These are phyloP conservation scores for Benincasa hispida DNA, from an alignment of 306 rosid genomes.

Conservation along the genomic window DNA sequence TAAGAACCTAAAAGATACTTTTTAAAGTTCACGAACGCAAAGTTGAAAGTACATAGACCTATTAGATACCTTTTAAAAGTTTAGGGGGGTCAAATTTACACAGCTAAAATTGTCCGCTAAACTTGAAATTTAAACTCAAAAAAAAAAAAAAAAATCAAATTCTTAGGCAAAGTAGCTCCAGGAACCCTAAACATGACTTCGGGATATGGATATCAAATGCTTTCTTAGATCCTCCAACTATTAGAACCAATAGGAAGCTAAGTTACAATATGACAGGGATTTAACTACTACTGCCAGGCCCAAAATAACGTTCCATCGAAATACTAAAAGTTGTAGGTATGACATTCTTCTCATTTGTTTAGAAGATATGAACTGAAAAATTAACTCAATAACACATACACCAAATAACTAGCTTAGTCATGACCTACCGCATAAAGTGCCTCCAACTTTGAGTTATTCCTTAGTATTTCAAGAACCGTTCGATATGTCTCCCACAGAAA, in stretches of 20 bases:
- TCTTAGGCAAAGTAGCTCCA: background rate
- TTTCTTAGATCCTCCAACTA: background rate
- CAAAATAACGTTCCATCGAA: background rate
- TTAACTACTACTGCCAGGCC: background rate
- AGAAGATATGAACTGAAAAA: background rate
- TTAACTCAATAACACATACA: background rate
- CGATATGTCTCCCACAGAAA: conserved; percentile 95
- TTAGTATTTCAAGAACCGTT: conserved; percentile 82
- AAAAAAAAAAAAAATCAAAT: background rate
- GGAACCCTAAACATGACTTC: background rate
- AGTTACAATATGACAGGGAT: background rate
- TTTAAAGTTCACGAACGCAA: background rate
- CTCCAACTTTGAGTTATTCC: conserved; percentile 92
- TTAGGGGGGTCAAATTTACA: background rate
- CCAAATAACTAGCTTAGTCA: background rate
- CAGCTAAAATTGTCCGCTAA: no score
- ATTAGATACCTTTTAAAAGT: no score
- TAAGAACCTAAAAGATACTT: no score
- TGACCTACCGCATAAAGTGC: conserved; percentile 76
- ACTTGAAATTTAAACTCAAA: no score
- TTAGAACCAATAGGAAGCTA: background rate
- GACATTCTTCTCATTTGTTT: background rate
- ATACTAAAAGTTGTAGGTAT: background rate
- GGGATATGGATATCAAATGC: background rate
- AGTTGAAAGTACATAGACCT: background rate